Evolutionary conservation across 1,284 basidiomycete species (phyloP).

Genomic region (Moesziomyces aphidis): DNA sequence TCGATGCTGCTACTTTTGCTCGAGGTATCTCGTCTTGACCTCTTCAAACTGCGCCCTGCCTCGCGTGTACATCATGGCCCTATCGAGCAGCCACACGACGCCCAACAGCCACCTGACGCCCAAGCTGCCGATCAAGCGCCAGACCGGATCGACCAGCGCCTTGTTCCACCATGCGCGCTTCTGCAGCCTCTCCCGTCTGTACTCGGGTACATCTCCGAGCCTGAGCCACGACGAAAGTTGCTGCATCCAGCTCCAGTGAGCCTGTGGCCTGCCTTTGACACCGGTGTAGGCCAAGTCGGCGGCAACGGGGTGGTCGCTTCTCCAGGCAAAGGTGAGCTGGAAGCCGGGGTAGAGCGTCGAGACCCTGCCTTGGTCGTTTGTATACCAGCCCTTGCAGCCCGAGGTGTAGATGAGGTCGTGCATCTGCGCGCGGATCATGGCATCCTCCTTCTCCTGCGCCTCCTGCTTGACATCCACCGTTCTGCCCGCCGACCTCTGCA

Average conservation of each 20-base stretch:
- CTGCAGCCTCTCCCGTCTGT: conserved; percentile 7
- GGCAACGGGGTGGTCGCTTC: conserved; percentile 28
- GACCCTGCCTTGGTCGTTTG: conserved; percentile 26
- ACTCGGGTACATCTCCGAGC: conserved; percentile 34
- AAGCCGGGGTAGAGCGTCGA: conserved; percentile 33
- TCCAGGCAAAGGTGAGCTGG: conserved; percentile 31
- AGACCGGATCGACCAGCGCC: conserved; percentile 3
- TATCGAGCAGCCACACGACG: conserved; percentile 18
- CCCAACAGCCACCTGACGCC: conserved; percentile 9
- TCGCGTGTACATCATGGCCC: conserved; percentile 17
- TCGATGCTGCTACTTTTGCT: neutral
- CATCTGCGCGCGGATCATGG: conserved; percentile 37
- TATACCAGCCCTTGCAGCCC: conserved; percentile 45
- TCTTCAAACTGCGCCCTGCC: conserved; percentile 14
- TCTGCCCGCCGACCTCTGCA: conserved; percentile 13
- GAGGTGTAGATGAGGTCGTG: conserved; percentile 36
- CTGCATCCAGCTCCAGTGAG: conserved; percentile 18
- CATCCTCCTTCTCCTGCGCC: conserved; percentile 42
- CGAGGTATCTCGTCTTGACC: conserved; percentile 13
- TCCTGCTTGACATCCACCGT: conserved; percentile 24
- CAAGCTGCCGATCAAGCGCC: neutral
- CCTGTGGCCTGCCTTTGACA: conserved; percentile 1
- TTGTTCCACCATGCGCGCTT: neutral
- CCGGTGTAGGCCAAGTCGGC: conserved; percentile 20
- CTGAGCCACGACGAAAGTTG: conserved; percentile 19